Evolutionary conservation across 2,329 filamentous ascomycete species (phyloP), one percentile per base, ranked within the genome.

Genomic region (Aspergillus caelatus): DNA sequence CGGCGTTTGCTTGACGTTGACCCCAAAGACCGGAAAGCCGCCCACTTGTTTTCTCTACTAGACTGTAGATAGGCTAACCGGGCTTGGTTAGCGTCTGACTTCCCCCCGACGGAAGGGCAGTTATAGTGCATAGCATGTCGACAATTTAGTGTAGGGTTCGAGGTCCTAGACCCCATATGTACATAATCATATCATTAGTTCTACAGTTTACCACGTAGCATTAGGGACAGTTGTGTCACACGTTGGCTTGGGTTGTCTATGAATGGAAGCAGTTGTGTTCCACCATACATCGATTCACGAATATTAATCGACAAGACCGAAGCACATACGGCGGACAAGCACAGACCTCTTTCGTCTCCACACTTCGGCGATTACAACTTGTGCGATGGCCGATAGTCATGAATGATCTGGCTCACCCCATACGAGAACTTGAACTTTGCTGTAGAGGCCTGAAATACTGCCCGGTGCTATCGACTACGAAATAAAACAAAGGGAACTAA

Each of bases 41-140:
- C 23, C 46, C 14, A 50, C 14, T 30, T 5, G 3, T 3, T 16
- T 12, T 41, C 3, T n/a, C 9, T 1, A n/a, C 19, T 41, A 41
- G 0, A 41, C 1, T 9, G 16, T n/a, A 41, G 39, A 10, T 3
- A n/a, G 3, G 2, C 39, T n/a, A 41, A 19, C 39, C 16, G 2
- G 2, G 10, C n/a, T 8, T 10, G 39, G 1, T 8, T 19, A 41
- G 14, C 34, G 14, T 36, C 5, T 8, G 0, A 0, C 0, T 16
- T 5, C 11, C 10, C 11, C 30, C 23, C 2, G 2, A 11, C 5
- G 3, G 3, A 34, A 4, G 10, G 32, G 3, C 32, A 34, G 3
- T 10, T 32, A 32, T 3, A 32, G 10, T 11, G 10, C 10, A 32
- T 1, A 41, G 0, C 4, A 9, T 4, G 39, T n/a, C 39, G 39